Base-by-base conservation (phyloP, 75 land plant genomes). In the Chamaecyparis obtusa region DNA sequence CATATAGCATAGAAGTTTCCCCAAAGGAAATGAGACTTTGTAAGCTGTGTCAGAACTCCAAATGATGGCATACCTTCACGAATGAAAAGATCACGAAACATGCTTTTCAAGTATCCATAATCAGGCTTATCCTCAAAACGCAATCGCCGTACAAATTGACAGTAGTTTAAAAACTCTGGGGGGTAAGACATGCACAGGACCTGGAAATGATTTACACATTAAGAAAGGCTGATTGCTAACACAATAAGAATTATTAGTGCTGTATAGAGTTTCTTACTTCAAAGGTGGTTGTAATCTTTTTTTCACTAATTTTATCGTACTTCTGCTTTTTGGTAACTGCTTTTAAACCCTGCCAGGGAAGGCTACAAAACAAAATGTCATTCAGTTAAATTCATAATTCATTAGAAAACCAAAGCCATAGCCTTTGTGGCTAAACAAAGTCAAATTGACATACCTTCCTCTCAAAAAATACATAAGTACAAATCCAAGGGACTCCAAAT, bases 241-340 rank as follows among this genome's bases (percentile, higher is more conserved):
- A 86, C 43, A 24, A 80, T 16, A 21, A 81, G 57, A 87, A 17
- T 80, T 86, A 21, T 16, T 21, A 72, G 46, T n/a, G 33, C 3
- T 67, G 46, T 10, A 74, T 4, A 69, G 37, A 56, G 19, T 51
- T 67, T 64, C 57, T 75, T 85, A 92, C 94, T 92, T 93, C 94
- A 85, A 90, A 87, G 24, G 94, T 13, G 19, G 94, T 93, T 37
- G 92, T 71, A 84, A 93, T 83, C 89, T 93, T 93, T 86, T 86
- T 93, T 74, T 93, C 94, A 89, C 94, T 92, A 84, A 93, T 93
- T 86, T 91, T 93, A 32, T 93, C 94, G 85, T 93, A 93, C 56
- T 93, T 92, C 91, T 93, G 94, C 84, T 93, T 93, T 89, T 93
- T 93, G 24, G 94, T 93, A 36, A 92, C 94, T 57, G 94, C 94